A percentile compares a stretch with the other conserved stretches of the same genome.
phyloP scores from a whole-genome alignment of 441 rosid genomes.

The Gossypium gossypioides region DNA sequence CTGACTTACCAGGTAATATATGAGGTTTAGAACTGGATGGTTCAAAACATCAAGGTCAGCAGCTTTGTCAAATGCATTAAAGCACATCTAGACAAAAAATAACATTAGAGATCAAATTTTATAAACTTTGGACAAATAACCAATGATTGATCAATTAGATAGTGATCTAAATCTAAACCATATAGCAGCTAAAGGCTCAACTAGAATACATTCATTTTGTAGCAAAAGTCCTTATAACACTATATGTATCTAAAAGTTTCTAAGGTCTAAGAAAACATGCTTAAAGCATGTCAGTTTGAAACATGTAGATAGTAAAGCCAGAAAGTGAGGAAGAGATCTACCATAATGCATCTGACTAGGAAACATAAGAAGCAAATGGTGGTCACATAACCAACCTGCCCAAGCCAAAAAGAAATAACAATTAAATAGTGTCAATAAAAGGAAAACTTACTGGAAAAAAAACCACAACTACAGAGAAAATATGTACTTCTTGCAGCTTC shows the following conservation, averaged over 20 bases:
- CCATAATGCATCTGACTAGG: constrained; percentile 83
- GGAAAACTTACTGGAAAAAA: not conserved
- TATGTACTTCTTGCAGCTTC: constrained; percentile 73
- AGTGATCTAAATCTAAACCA: not conserved
- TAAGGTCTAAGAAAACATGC: not conserved
- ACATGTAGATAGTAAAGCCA: not conserved
- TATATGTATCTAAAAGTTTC: not conserved
- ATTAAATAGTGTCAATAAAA: not conserved
- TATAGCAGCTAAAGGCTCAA: not conserved
- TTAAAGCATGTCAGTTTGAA: not conserved
- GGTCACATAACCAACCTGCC: constrained; percentile 90
- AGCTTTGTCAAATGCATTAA: constrained; percentile 69
- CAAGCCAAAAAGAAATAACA: constrained; percentile 14
- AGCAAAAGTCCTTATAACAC: not conserved
- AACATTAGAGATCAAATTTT: constrained; percentile 9
- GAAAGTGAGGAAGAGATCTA: constrained; percentile 22
- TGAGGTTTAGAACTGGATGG: constrained; percentile 73
- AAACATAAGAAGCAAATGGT: constrained; percentile 82
- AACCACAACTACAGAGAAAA: constrained; percentile 1
- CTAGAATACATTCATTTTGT: not conserved
- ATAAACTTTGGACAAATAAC: not conserved
- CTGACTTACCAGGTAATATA: constrained; percentile 66
- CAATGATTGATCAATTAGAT: not conserved
- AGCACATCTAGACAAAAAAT: constrained; percentile 50
- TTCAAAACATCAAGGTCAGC: constrained; percentile 77